phyloP scores from a whole-genome alignment of 768 basidiomycete species.

The Podaxis carcinomalis region DNA sequence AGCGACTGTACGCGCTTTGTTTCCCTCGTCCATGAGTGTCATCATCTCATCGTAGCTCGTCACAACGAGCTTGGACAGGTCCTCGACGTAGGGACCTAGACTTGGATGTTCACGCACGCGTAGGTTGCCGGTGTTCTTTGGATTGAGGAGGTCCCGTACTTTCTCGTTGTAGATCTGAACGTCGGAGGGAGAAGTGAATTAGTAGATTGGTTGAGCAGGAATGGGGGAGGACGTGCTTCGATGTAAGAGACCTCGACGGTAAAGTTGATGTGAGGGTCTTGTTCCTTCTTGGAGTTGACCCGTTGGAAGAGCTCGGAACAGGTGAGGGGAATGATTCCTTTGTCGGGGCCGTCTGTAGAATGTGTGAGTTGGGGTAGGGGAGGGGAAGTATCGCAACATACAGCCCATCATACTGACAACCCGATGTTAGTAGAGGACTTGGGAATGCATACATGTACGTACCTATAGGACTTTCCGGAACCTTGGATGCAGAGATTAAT shows the following conservation, averaged over 20 bases:
- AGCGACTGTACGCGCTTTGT: conserved; percentile 96
- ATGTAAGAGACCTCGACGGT: conserved; percentile 99
- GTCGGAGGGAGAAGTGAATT: neutral
- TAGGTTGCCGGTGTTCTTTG: conserved; percentile 93
- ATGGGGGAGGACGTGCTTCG: conserved; percentile 48
- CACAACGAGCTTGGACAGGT: conserved; percentile 90
- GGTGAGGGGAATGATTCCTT: conserved; percentile 96
- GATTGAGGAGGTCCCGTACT: conserved; percentile 95
- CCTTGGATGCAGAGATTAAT: conserved; percentile 36
- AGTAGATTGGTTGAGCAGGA: neutral
- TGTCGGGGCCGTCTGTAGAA: conserved; percentile 79
- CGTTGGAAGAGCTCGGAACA: conserved; percentile 90
- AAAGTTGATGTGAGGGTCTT: conserved; percentile 70
- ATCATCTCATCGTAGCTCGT: conserved; percentile 95
- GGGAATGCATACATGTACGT: conserved; percentile 21
- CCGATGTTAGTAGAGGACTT: neutral
- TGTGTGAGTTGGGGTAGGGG: neutral
- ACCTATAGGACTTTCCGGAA: conserved; percentile 93
- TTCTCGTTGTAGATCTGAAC: conserved; percentile 92
- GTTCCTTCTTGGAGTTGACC: conserved; percentile 58
- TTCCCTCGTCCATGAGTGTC: conserved; percentile 99
- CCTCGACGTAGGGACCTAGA: conserved; percentile 97
- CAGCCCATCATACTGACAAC: conserved; percentile 87
- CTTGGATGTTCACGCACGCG: conserved; percentile 97
- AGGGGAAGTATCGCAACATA: conserved; percentile 37